Evolutionary conservation across 2,329 filamentous ascomycete species (phyloP), one percentile per base, ranked within the genome.

Genomic region (Amauroascus niger): DNA sequence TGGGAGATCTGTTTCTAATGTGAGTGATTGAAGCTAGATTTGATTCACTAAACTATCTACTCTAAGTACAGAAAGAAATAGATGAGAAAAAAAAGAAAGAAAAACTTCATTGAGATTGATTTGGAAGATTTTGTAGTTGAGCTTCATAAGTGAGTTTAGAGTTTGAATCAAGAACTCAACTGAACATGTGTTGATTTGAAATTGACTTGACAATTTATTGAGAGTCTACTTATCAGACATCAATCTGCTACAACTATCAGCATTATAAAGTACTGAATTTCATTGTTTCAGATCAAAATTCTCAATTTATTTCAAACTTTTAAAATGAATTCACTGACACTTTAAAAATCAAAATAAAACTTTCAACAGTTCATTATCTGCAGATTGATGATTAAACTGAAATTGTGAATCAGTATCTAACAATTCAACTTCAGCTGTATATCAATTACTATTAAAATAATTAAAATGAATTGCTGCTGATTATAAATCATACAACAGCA

Each of bases 371-470:
- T n/a, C 65, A 61, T 51, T 57, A 68, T 51, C 54, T 55, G 4
- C 32, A 65, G 52, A 65, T 59, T 2, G 57, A 67, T 52, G 54
- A 62, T 9, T 52, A 63, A 54, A 67, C 56, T 1, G 60, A 67
- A 55, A 54, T 56, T 16, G 37, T 53, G 2, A 67, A 67, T 49
- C 40, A 62, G 44, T 56, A 45, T n/a, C 20, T 40, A 11, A 16
- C 8, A 1, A 44, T 2, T 3, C 6, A 37, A 1, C 20, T 48
- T 5, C 6, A 20, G 11, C 26, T 9, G 6, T 48, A 35, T 35
- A 11, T 35, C 4, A 35, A 14, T 14, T n/a, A 35, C 13, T 35
- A 35, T n/a, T n/a, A 35, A n/a, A 11, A 35, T 35, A 14, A 35
- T 14, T 35, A 11, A n/a, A 11, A 35, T 35, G 33, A 35, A 6